Evolutionary conservation across 257 asterid genomes (phyloP), one percentile per base, ranked within the genome.

Genomic region (Euphrasia confusa): DNA sequence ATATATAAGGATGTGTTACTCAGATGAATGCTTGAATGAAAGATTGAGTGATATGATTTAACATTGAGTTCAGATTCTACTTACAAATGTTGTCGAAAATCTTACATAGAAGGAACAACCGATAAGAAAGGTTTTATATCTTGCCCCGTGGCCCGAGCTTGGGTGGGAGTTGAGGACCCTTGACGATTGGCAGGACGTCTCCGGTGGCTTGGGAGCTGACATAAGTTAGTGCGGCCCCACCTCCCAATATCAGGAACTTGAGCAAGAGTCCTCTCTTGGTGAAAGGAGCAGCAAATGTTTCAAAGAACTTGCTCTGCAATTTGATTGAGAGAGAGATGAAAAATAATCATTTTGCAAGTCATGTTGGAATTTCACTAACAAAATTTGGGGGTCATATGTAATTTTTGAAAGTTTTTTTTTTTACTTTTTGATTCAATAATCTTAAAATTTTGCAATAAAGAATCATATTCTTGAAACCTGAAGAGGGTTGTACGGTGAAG

Each of bases 261-360:
- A 90, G 88, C 89, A 90, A 63, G 67, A 87, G 63, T 17, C 96
- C 96, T 79, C 96, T 87, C 77, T 87, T 87, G 69, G 93, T 87
- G 84, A 90, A 87, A 39, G 96, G 93, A 60, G 95, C 95, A 40
- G 90, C 96, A 80, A 90, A 85, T 66, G 96, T 90, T 80, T 87
- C 92, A 65, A 90, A 87, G 79, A 90, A 87, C 74, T 87, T 87
- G 86, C 97, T 87, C 95, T 87, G 82, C 74, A 69, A 40, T 21
- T 58, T 24, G 10, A 60, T 4, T 10, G n/a, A 13, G 0, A 21
- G 14, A 50, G 42, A 17, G 13, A 59, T n/a, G 8, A 5, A 37
- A 10, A 37, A 37, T 28, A 28, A 28, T 28, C 33, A 28, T 0
- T 0, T 28, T 28, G 33, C 33, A 2, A 30, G 33, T 30, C 33